Evolutionary conservation across 129 eudicot genomes (phyloP).

Genomic region (Escallonia rubra): DNA sequence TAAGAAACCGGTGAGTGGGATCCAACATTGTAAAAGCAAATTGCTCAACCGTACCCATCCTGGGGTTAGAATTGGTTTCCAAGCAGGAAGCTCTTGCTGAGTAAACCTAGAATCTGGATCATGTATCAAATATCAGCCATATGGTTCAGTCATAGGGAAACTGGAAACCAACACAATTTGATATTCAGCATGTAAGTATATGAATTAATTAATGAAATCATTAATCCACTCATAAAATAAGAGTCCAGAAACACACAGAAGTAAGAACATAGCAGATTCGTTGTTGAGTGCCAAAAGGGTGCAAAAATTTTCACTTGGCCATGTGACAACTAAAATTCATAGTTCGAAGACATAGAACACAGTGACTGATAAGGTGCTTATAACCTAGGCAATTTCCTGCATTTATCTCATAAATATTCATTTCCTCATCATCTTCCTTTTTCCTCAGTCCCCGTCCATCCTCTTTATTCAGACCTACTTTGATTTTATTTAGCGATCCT

Average conservation of each 20-base stretch:
- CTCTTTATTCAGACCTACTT: too few species aligned
- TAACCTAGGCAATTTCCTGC: neutral
- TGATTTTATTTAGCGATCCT: too few species aligned
- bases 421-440: too few species aligned
- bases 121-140: neutral
- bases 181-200: too few species aligned
- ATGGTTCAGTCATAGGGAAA: neutral
- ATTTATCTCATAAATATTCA: neutral
- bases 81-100: constrained; percentile 93
- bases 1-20: neutral
- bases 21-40: neutral
- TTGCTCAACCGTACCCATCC: constrained; percentile 52
- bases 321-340: too few species aligned
- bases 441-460: too few species aligned
- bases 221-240: constrained; percentile 2
- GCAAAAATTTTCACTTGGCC: too few species aligned
- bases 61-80: constrained; percentile 88
- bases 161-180: neutral
- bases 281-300: neutral
- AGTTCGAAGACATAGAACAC: neutral
- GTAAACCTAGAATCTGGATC: constrained; percentile 85
- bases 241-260: neutral
- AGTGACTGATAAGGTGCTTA: neutral
- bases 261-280: neutral
- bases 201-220: neutral